These are phyloP conservation scores for Lecanicillium sp. DNA, from an alignment of 2,329 filamentous ascomycete genomes.

Conservation along the genomic window DNA sequence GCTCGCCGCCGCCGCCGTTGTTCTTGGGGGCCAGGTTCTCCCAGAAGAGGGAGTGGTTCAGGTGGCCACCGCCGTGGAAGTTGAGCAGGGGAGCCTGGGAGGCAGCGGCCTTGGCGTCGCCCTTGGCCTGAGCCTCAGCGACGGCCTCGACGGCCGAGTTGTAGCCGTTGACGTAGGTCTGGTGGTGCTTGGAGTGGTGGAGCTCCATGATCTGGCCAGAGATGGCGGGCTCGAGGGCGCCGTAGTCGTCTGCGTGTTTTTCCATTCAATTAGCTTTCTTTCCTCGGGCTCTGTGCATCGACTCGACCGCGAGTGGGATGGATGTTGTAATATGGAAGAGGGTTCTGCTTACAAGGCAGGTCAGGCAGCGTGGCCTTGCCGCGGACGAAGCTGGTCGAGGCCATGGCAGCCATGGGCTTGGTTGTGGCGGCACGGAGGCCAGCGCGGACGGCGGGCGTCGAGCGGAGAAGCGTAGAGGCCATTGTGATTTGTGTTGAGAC, in stretches of 20 bases:
- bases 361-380: slow-evolving; percentile 92
- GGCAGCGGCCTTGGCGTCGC: slow-evolving; percentile 45
- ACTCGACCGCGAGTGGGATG: no score
- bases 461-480: slow-evolving; percentile 70
- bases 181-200: slow-evolving; percentile 90
- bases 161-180: slow-evolving; percentile 86
- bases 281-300: no score
- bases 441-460: slow-evolving; percentile 58
- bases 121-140: slow-evolving; percentile 54
- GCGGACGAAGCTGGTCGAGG: slow-evolving; percentile 69
- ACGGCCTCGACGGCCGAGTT: slow-evolving; percentile 73
- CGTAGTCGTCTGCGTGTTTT: slow-evolving; percentile 98
- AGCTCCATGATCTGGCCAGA: slow-evolving; percentile 94
- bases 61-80: slow-evolving; percentile 79
- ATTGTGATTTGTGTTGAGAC: slow-evolving; percentile 40
- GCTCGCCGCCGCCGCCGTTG: slow-evolving; percentile 54
- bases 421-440: slow-evolving; percentile 61
- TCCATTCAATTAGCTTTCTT: no score
- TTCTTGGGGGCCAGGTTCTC: slow-evolving; percentile 65
- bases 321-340: no score
- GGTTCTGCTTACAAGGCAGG: slow-evolving; percentile 51
- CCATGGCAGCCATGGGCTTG: slow-evolving; percentile 55
- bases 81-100: slow-evolving; percentile 51
- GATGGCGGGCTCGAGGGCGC: slow-evolving; percentile 78
- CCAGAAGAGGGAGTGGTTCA: slow-evolving; percentile 87